Evolutionary conservation across 352 stramenopile genomes (phyloP).

Genomic region (Globisporangium irregulare): DNA sequence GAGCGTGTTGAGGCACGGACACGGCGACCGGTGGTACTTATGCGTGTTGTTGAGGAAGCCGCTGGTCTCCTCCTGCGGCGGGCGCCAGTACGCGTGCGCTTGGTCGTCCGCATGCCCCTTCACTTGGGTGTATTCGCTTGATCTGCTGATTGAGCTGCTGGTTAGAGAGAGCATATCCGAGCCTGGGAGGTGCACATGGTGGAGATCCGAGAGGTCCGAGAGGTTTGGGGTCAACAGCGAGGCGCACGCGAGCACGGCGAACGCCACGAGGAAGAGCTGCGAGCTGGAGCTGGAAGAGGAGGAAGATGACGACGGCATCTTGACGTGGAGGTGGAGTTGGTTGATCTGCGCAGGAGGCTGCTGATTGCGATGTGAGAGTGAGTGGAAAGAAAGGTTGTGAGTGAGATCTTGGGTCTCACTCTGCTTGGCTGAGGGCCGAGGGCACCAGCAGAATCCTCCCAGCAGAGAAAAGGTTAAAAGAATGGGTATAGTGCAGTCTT

Average conservation of each 20-base stretch:
- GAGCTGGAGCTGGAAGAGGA: not conserved
- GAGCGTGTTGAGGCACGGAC: slow-evolving; percentile 57
- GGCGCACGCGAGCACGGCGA: slow-evolving; percentile 1
- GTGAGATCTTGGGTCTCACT: not conserved
- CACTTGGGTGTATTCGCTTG: not conserved
- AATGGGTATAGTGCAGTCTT: not conserved
- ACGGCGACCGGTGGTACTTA: slow-evolving; percentile 48
- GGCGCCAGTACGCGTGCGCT: slow-evolving; percentile 38
- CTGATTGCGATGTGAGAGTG: not conserved
- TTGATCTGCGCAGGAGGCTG: not conserved
- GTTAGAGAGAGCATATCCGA: not conserved
- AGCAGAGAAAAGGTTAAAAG: not conserved
- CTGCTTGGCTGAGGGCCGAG: no score
- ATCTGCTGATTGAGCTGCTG: not conserved
- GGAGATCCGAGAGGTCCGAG: slow-evolving; percentile 5
- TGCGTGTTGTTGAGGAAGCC: slow-evolving; percentile 39
- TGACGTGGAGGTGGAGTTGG: not conserved
- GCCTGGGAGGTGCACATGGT: not conserved
- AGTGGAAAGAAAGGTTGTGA: not conserved
- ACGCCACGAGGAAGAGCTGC: slow-evolving; percentile 1
- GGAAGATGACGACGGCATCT: not conserved
- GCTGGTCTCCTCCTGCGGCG: slow-evolving; percentile 28
- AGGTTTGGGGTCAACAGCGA: not conserved
- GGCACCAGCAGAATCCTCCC: not conserved
- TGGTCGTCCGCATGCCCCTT: slow-evolving; percentile 7